Evolutionary conservation across 78 protist species (phyloP), one percentile per base, ranked within the genome.

Genomic region (Dictyostelium brefeldianum): DNA sequence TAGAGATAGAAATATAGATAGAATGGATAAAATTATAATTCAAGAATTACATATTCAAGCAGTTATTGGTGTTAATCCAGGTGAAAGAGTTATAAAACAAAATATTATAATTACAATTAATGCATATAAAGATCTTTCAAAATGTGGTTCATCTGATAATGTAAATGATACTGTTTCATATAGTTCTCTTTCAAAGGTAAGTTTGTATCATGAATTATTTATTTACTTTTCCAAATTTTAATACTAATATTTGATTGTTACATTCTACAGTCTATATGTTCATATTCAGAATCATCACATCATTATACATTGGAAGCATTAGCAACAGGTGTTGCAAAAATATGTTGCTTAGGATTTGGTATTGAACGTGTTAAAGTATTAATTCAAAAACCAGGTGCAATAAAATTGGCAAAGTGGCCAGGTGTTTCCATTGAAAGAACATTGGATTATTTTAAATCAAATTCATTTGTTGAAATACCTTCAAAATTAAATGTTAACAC

Each of bases 391-490:
- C 95, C 95, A 3, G 91, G 91, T 46, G 95, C 95, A 22, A 46
- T 91, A 53, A 91, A 91, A 57, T 27, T 91, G 14, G 95, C 95
- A 12, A 81, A 53, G 47, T 83, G 95, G 87, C 95, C 95, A 25
- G 95, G 92, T 67, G 95, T 91, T 8, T 41, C 57, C 17, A 91
- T 91, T 25, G 83, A 65, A 53, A 75, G 95, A 53, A 80, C 89
- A 10, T 59, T 82, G 10, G 82, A 80, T 4, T 91, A 47, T 74
- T 83, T 79, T 57, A 91, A 91, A 74, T 46, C 59, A 12, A 64
- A 87, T 36, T 69, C 79, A 4, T 51, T 27, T 27, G 73, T 87
- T 18, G 84, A 74, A 18, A 87, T 59, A 10, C 83, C 84, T 0
- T 51, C 65, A 20, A 51, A 54, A 22, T 36, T 41, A 50, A 50